Evolutionary conservation across 345 rosid species (phyloP).

Genomic region (Populus alba): DNA sequence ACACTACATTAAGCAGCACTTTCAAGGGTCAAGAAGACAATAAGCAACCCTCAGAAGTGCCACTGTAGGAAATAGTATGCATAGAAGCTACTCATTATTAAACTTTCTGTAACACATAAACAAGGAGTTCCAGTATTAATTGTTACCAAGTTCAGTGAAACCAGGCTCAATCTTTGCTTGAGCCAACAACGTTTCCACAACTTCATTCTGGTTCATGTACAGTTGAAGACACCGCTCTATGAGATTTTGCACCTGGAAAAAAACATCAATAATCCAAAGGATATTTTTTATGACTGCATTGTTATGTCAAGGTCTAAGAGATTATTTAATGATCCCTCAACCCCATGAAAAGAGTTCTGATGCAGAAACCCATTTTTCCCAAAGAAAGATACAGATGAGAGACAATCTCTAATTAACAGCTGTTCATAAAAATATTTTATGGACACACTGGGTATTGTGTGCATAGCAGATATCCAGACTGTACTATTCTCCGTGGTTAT

Average conservation of each 20-base stretch:
- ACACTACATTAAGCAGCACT: background rate
- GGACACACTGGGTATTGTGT: background rate
- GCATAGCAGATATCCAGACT: background rate
- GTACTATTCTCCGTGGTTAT: background rate
- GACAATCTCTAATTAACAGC: background rate
- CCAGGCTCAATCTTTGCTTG: conserved; percentile 41
- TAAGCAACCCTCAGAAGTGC: background rate
- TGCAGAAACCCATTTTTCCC: background rate
- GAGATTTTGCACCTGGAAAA: conserved; percentile 35
- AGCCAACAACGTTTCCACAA: conserved; percentile 27
- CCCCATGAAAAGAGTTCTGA: background rate
- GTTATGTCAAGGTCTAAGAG: background rate
- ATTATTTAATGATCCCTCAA: background rate
- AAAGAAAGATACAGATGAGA: background rate
- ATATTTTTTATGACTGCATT: background rate
- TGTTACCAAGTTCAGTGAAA: conserved; percentile 37
- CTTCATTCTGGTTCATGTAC: conserved; percentile 37
- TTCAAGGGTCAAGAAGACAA: background rate
- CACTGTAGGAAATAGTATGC: background rate
- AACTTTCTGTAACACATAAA: background rate
- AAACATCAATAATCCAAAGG: background rate
- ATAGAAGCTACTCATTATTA: background rate
- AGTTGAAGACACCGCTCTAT: conserved; percentile 36
- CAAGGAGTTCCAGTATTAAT: background rate
- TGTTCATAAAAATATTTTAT: background rate